Percentiles rank a stretch among this genome's conserved stretches.
Evolutionary conservation across 73 alveolate species (phyloP).

Genomic region (Paramecium primaurelia): DNA sequence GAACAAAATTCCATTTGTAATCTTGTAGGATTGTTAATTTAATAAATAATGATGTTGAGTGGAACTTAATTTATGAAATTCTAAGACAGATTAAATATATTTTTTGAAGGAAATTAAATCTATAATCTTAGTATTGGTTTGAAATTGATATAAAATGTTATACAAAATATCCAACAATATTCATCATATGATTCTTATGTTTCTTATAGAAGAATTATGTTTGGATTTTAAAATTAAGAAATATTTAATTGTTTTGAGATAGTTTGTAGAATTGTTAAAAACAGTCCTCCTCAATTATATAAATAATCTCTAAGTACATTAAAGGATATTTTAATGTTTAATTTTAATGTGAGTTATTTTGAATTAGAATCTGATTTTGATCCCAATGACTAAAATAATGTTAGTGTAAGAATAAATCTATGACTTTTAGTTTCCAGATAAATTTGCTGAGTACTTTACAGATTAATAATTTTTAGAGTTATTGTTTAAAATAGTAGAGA

Average conservation of each 20-base stretch:
- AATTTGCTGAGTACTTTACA: neutral
- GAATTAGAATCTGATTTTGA: constrained; percentile 43
- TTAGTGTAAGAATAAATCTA: neutral
- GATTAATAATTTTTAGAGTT: neutral
- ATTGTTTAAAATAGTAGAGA: neutral
- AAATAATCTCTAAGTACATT: neutral
- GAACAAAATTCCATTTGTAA: neutral
- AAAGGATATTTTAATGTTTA: neutral
- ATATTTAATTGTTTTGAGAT: neutral
- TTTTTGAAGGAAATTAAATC: neutral
- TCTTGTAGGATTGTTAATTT: constrained; percentile 23
- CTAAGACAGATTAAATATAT: neutral
- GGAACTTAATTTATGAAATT: neutral
- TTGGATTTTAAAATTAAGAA: neutral
- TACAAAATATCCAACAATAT: neutral
- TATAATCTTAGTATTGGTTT: neutral
- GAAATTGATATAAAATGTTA: neutral
- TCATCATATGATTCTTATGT: constrained; percentile 26
- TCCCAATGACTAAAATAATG: constrained; percentile 37
- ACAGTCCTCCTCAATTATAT: neutral
- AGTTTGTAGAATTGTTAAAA: neutral
- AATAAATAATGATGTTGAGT: constrained; percentile 13
- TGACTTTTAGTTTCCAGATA: neutral
- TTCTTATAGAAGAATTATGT: constrained; percentile 43
- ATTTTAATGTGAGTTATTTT: constrained; percentile 44